These are phyloP conservation scores for Tuber borchii DNA, from an alignment of 495 filamentous ascomycete genomes.

Conservation along the genomic window DNA sequence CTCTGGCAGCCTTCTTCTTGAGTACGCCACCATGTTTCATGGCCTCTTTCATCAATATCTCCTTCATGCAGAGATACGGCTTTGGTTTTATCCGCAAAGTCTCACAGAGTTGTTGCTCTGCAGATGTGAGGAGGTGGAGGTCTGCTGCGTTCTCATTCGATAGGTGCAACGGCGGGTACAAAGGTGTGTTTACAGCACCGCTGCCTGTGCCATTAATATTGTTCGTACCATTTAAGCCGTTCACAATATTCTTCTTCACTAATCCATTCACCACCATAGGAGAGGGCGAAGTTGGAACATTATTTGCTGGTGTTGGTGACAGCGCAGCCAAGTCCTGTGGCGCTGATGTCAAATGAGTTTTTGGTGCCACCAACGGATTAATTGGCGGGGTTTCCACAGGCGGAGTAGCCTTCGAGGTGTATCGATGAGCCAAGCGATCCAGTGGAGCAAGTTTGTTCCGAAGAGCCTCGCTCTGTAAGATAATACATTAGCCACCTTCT, in stretches of 20 bases:
- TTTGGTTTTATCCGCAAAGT: conserved; percentile 78
- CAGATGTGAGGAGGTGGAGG: conserved; percentile 73
- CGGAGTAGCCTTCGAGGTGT: conserved; percentile 40
- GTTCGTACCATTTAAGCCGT: conserved; percentile 43
- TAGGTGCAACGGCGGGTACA: conserved; percentile 59
- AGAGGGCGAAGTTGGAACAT: conserved; percentile 34
- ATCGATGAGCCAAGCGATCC: conserved; percentile 39
- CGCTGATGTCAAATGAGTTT: conserved; percentile 35
- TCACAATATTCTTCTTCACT: conserved; percentile 20
- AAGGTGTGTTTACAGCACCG: conserved; percentile 37
- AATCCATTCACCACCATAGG: conserved; percentile 17
- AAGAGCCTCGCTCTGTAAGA: conserved; percentile 33
- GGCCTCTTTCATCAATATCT: conserved; percentile 76
- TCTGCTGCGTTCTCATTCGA: conserved; percentile 73
- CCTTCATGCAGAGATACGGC: conserved; percentile 90
- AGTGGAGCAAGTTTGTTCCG: conserved; percentile 38
- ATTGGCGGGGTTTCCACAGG: conserved; percentile 41
- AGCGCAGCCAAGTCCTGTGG: conserved; percentile 26
- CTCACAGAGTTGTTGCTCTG: conserved; percentile 79
- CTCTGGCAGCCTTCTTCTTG: conserved; percentile 83
- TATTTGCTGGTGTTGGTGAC: conserved; percentile 32
- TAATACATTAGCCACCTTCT: conserved; percentile 8
- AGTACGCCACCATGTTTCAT: conserved; percentile 76
- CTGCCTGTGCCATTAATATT: conserved; percentile 22
- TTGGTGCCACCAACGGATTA: conserved; percentile 38